Base-by-base conservation (phyloP, 2,329 filamentous ascomycete species). In the Calonectria hongkongensis region DNA sequence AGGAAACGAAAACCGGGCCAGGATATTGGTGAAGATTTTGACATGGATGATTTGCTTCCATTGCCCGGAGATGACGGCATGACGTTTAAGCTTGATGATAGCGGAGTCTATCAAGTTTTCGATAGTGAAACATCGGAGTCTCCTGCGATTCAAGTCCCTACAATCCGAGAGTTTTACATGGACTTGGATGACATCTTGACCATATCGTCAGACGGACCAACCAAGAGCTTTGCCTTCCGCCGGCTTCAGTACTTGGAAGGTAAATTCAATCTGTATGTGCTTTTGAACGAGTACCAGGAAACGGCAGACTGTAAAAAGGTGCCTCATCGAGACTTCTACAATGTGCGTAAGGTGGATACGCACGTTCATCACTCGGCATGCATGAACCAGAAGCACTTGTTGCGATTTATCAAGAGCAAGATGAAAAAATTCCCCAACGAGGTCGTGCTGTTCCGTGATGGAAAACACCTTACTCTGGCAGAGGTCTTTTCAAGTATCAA, bases 391-490 rank as follows among this genome's bases (percentile, higher is more conserved):
- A 99, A 99, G 86, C 97, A 99, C 89, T 87, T 99, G 70, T 88
- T 99, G 73, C 95, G 97, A 68, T 99, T 99, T 85, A 99, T 99
- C 88, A 99, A 99, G 86, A 98, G 95, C 85, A 99, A 99, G 86
- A 98, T 99, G 95, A 98, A 98, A 90, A 99, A 98, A 85, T 97
- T 91, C 21, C 95, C 96, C 0, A 94, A 98, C 80, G 97, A 99
- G 85, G 92, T 97, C 39, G 97, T 99, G 8, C 90, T 99, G 54
- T 97, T 92, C 84, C 91, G 97, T 81, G 97, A 99, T 83, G 96
- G 94, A 72, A 98, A 96, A 84, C 92, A 98, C 84, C 88, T 99
- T 78, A 98, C 97, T 0, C 86, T 99, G 72, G 92, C 92, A 71
- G 95, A 99, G 85, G 97, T 99, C 0, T 99, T 99, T 84, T 93